Evolutionary conservation across 1,139 yeast species (phyloP).

Genomic region (Magnusiomyces tetraspermus): DNA sequence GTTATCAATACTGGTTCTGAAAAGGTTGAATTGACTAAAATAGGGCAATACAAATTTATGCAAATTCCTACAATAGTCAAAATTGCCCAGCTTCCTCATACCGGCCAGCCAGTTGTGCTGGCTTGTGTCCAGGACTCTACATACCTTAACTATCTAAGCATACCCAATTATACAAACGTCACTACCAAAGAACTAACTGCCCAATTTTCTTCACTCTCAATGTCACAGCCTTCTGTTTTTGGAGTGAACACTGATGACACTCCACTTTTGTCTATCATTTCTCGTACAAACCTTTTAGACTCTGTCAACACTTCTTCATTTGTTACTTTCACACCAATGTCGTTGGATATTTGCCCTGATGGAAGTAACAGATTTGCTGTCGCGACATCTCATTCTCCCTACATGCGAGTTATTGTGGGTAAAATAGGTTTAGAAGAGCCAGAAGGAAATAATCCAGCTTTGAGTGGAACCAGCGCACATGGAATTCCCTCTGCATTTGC

Average conservation of each 20-base stretch:
- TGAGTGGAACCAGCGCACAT: not conserved
- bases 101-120: constrained; percentile 1
- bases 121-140: constrained; percentile 14
- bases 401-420: constrained; percentile 10
- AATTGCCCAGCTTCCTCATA: constrained; percentile 2
- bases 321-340: constrained; percentile 12
- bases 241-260: not conserved
- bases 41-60: constrained; percentile 8
- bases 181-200: not conserved
- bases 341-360: constrained; percentile 7
- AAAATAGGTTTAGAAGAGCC: not conserved
- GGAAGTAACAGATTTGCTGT: constrained; percentile 7
- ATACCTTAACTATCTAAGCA: not conserved
- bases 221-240: not conserved
- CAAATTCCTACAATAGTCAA: constrained; percentile 12
- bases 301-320: constrained; percentile 5
- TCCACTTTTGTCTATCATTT: not conserved
- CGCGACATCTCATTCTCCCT: constrained; percentile 12
- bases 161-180: not conserved
- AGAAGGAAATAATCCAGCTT: not conserved
- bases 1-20: not conserved
- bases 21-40: constrained; percentile 2
- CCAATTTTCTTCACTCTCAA: not conserved
- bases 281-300: constrained; percentile 9
- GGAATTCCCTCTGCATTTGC: not conserved